A percentile compares a stretch with the other conserved stretches of the same genome.
phyloP scores from a whole-genome alignment of 1,284 basidiomycete genomes.

The Naganishia liquefaciens region DNA sequence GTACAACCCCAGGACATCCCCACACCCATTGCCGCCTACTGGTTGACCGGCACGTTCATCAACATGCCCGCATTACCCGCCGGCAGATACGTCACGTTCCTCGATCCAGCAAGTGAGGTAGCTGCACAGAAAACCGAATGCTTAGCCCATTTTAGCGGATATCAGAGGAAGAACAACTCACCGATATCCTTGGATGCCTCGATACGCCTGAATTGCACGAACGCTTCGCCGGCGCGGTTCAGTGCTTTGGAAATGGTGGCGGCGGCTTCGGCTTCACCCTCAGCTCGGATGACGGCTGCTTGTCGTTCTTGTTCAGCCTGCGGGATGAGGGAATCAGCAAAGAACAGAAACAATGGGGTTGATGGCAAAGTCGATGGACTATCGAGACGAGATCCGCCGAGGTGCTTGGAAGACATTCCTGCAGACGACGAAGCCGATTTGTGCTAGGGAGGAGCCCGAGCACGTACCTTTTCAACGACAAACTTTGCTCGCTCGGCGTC shows the following conservation, averaged over 20 bases:
- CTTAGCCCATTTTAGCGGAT: not conserved
- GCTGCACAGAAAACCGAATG: conserved; percentile 55
- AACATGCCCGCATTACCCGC: conserved; percentile 70
- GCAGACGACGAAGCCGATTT: no score
- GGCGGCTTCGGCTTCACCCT: conserved; percentile 97
- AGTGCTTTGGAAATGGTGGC: conserved; percentile 86
- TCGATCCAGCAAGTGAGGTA: conserved; percentile 67
- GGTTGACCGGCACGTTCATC: conserved; percentile 70
- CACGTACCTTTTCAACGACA: conserved; percentile 86
- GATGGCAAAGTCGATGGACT: not conserved
- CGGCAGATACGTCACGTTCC: conserved; percentile 86
- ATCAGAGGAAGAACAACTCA: conserved; percentile 3
- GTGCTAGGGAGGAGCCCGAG: no score
- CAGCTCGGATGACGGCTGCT: conserved; percentile 94
- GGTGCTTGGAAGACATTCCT: no score
- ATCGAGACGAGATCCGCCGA: no score
- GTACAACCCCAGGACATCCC: no score
- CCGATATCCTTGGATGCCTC: conserved; percentile 96
- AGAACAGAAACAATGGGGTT: not conserved
- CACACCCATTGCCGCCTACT: not conserved
- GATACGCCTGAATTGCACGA: conserved; percentile 93
- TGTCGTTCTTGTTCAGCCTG: conserved; percentile 98
- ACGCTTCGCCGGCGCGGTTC: conserved; percentile 91
- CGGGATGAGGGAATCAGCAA: not conserved
- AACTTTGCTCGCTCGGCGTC: conserved; percentile 98